Evolutionary conservation across 495 filamentous ascomycete species (phyloP), one percentile per base, ranked within the genome.

Genomic region (Neurospora cerealis): DNA sequence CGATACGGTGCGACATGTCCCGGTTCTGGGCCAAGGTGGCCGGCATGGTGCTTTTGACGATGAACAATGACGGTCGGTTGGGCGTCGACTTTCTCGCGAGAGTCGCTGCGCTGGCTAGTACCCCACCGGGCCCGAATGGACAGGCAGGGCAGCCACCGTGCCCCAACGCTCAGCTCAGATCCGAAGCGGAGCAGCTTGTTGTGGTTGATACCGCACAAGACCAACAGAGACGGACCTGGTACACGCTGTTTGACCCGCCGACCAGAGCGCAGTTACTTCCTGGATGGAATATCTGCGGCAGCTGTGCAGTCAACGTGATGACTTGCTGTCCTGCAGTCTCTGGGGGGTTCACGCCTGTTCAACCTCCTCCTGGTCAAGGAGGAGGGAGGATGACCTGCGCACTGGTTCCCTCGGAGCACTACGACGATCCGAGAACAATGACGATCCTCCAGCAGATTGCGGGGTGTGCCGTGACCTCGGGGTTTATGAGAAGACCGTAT

Each of bases 11-110:
- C 71, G 74, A 75, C 37, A 72, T 75, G 71, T 62, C 62, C 2
- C 74, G 74, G 15, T 75, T 70, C 44, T 75, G 74, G 74, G 74
- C 73, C 15, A 60, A 66, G 9, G 44, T 70, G 19, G 74, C 71
- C 7, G 72, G 71, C 34, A 41, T 40, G 69, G 69, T 75, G 24
- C 69, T 75, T 2, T 38, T 75, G 41, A 75, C 72, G 15, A 75
- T 75, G 74, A 75, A 75, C 69, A 69, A 44, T 32, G 69, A 38
- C 69, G 44, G 69, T 2, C 73, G 24, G n/a, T 69, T 69, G 13
- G 74, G 71, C 17, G 38, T 73, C 1, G 44, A 69, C 24, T 38
- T 73, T 7, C 71, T 73, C 7, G 69, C 74, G 2, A 69, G 69
- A 34, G 73, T 74, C n/a, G 73, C 73, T 3, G 69, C 17, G 5